Evolutionary conservation across 768 basidiomycete genomes (phyloP).

Genomic region (Termitomyces bulborhizus): DNA sequence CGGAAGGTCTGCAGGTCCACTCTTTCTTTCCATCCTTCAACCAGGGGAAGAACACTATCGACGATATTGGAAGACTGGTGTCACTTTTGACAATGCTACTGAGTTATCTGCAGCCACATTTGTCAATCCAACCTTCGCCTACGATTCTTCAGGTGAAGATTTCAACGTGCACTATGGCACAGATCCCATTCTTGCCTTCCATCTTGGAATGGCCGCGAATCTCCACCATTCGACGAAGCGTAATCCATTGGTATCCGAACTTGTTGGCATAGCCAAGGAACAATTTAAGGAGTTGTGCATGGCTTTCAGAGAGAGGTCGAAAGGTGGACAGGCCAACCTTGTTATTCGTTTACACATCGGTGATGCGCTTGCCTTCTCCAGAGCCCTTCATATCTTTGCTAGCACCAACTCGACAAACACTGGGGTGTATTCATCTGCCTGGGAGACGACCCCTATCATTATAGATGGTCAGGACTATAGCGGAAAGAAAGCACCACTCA

Average conservation of each 20-base stretch:
- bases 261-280: constrained; percentile 22
- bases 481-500: constrained; percentile 21
- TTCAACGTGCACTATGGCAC: constrained; percentile 39
- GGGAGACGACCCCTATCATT: constrained; percentile 26
- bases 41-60: constrained; percentile 17
- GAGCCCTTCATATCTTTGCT: constrained; percentile 23
- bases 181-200: constrained; percentile 35
- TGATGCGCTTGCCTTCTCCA: constrained; percentile 33
- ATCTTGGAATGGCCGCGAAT: constrained; percentile 24
- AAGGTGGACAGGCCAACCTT: constrained; percentile 5
- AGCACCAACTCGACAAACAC: constrained; percentile 15
- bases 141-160: constrained; percentile 29
- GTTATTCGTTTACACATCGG: constrained; percentile 35
- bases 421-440: constrained; percentile 25
- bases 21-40: constrained; percentile 2
- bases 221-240: constrained; percentile 16
- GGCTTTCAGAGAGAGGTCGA: constrained; percentile 18
- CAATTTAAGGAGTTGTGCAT: constrained; percentile 31
- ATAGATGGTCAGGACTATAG: constrained; percentile 28
- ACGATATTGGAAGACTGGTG: constrained; percentile 37
- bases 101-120: constrained; percentile 18
- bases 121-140: constrained; percentile 42
- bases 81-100: constrained; percentile 20
- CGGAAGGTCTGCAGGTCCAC: constrained; percentile 31
- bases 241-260: constrained; percentile 8